Evolutionary conservation across 1,139 yeast genomes (phyloP), one percentile per base, ranked within the genome.

Genomic region (Pichia sp.): DNA sequence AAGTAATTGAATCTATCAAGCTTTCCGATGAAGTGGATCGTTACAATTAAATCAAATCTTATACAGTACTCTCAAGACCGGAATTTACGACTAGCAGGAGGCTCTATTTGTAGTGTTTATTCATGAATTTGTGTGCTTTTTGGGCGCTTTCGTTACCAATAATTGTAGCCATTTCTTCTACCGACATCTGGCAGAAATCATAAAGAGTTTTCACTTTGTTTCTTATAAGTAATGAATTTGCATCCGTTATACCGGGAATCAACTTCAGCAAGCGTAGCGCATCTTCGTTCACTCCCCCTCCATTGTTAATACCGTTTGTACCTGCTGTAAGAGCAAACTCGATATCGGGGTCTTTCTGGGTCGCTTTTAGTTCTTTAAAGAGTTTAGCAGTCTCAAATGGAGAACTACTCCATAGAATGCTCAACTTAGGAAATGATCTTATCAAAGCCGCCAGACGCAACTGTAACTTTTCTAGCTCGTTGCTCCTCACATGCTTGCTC

Each of bases 331-430:
- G 69, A 1, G 94, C 86, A 30, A 58, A 63, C 2, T 67, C 73
- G 1, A 86, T 73, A 52, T 86, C 88, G 0, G 98, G 98, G 45
- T 93, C 95, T 25, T 72, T 76, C 50, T 85, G 81, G 25, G 72
- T 74, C 6, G 74, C 64, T 52, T 91, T 88, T 45, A 93, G 62
- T 40, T 81, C 87, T 42, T 77, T 58, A 45, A 88, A 77, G n/a
- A 88, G 73, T 49, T 84, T 88, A 0, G 96, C 96, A 0, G 96
- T 85, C 52, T 87, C 95, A 40, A 80, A 70, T 0, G 98, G 96
- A 0, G 95, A 83, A 0, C 94, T 78, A 0, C 96, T 85, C 99
- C 98, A 93, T 11, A 91, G 64, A 13, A 91, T 72, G 47, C 77
- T 78, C 33, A 93, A 59, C 41, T 73, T 74, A 1, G 98, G 98